phyloP scores from a whole-genome alignment of 495 filamentous ascomycete genomes.

The Astrothelium subdiscretum region DNA sequence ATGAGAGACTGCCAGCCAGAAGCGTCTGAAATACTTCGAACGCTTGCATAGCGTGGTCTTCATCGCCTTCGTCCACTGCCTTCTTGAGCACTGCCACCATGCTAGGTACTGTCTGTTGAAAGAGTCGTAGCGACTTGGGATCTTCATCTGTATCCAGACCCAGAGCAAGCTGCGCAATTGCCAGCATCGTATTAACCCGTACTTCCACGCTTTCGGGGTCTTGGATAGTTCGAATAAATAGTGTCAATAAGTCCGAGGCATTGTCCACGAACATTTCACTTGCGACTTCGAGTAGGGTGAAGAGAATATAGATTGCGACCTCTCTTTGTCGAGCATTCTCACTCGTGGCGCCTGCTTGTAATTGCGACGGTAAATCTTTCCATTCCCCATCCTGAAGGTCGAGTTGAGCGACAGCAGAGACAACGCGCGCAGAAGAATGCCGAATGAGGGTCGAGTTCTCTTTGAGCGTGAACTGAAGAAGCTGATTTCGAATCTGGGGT shows the following conservation, averaged over 20 bases:
- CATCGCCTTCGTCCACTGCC: conserved; percentile 63
- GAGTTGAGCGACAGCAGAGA: conserved; percentile 73
- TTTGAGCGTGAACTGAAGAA: conserved; percentile 68
- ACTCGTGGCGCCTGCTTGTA: conserved; percentile 61
- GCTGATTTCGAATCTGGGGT: conserved; percentile 61
- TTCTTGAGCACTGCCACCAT: conserved; percentile 88
- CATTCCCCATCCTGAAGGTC: conserved; percentile 84
- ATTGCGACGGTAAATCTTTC: conserved; percentile 63
- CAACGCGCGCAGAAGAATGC: conserved; percentile 77
- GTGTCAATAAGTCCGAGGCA: conserved; percentile 60
- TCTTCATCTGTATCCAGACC: conserved; percentile 80
- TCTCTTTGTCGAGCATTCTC: conserved; percentile 67
- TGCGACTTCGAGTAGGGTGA: conserved; percentile 75
- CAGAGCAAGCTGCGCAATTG: conserved; percentile 80
- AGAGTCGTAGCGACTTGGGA: conserved; percentile 51
- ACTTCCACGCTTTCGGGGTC: conserved; percentile 88
- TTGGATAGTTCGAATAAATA: conserved; percentile 78
- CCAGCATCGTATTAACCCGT: conserved; percentile 86
- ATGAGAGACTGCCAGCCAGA: conserved; percentile 74
- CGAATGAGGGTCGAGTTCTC: conserved; percentile 64
- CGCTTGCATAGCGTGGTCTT: conserved; percentile 73
- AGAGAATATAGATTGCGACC: conserved; percentile 85
- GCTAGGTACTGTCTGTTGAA: conserved; percentile 67
- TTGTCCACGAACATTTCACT: conserved; percentile 69
- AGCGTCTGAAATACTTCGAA: conserved; percentile 98